Percentiles rank a stretch among this genome's conserved stretches.
Evolutionary conservation across 352 stramenopile species (phyloP).

Genomic region (Globisporangium cystogenes): DNA sequence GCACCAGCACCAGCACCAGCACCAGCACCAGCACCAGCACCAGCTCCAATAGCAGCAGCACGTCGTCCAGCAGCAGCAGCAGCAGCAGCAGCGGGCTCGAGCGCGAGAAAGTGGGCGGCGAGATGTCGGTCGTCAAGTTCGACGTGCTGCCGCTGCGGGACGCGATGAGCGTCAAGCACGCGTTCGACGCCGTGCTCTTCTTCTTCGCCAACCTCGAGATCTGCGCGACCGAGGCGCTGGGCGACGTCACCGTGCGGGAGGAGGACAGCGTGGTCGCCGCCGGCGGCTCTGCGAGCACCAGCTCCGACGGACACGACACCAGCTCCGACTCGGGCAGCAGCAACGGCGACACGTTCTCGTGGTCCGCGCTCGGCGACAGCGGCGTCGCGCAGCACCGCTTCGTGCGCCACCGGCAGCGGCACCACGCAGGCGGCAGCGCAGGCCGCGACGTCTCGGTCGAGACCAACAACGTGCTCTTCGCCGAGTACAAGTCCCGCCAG

Average conservation of each 20-base stretch:
- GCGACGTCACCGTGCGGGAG: slow-evolving; percentile 11
- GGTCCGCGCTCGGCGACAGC: neutral
- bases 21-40: no score
- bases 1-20: no score
- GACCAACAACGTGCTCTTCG: slow-evolving; percentile 11
- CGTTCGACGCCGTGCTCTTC: slow-evolving; percentile 12
- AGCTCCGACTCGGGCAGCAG: neutral
- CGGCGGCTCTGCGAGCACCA: neutral
- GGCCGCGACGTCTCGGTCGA: neutral
- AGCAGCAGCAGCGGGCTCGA: no score
- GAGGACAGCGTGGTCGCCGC: slow-evolving; percentile 3
- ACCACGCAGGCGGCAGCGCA: no score
- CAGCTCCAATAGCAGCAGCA: no score
- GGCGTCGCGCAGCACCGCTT: slow-evolving; percentile 7
- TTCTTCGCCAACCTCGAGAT: slow-evolving; percentile 11
- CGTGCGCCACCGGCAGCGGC: neutral
- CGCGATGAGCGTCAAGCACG: slow-evolving; percentile 11
- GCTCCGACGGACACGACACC: neutral
- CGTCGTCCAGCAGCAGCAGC: no score
- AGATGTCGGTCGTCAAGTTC: slow-evolving; percentile 37
- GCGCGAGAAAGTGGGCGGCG: no score
- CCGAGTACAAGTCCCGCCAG: slow-evolving; percentile 5
- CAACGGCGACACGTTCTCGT: slow-evolving; percentile 1
- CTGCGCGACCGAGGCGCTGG: slow-evolving; percentile 4
- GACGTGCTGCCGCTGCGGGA: slow-evolving; percentile 15